A percentile compares a stretch with the other conserved stretches of the same genome.
These are phyloP conservation scores for Linnemannia elongata DNA, from an alignment of 192 early-diverging fungal species.

Conservation along the genomic window DNA sequence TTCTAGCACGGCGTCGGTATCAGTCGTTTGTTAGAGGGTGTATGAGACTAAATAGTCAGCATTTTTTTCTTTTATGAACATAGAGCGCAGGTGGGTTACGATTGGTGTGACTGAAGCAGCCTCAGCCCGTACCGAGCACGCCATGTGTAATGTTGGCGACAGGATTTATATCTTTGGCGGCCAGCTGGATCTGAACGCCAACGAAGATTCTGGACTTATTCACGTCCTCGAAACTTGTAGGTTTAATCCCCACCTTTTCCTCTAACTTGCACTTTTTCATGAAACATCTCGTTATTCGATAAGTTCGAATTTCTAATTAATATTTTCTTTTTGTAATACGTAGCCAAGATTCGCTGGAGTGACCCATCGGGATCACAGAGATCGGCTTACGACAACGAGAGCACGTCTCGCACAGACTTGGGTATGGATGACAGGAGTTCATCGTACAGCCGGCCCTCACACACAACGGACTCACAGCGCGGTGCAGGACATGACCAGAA, in stretches of 20 bases:
- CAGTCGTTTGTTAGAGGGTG: background rate
- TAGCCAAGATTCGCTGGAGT: constrained; percentile 66
- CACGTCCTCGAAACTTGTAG: constrained; percentile 67
- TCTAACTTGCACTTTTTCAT: background rate
- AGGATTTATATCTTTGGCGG: constrained; percentile 70
- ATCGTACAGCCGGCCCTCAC: constrained; percentile 7
- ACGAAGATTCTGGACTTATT: constrained; percentile 59
- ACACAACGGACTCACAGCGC: constrained; percentile 14
- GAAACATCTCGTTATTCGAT: background rate
- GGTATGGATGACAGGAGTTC: constrained; percentile 15
- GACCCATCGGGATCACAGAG: constrained; percentile 22
- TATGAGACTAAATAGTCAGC: too few species aligned
- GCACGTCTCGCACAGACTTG: background rate
- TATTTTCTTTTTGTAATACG: background rate
- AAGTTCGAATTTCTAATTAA: background rate
- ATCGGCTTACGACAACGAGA: constrained; percentile 21
- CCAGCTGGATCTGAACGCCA: constrained; percentile 57
- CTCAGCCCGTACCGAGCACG: constrained; percentile 55
- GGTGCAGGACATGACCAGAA: background rate
- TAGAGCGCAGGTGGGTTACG: constrained; percentile 66
- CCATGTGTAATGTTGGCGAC: constrained; percentile 59
- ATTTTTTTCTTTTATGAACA: background rate
- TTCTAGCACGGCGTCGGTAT: background rate
- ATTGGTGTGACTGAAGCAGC: constrained; percentile 65
- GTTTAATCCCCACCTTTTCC: background rate